Conservation (phyloP, 352 stramenopile species). For the Pythium volutum region DNA sequence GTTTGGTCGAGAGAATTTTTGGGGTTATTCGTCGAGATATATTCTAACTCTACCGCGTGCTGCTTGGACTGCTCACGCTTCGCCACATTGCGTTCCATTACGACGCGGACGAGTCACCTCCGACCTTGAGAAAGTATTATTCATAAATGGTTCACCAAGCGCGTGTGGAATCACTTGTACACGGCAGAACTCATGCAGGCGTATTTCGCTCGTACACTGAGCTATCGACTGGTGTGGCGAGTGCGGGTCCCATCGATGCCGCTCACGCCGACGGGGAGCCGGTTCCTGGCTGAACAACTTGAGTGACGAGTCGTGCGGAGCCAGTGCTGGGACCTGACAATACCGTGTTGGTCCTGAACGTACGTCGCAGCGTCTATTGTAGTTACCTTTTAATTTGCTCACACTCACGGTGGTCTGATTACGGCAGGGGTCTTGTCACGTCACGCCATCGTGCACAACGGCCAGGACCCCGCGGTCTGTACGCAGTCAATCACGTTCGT, state of each 20-base stretch:
- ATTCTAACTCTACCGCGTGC: too few species aligned
- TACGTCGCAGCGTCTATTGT: too few species aligned
- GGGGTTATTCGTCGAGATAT: too few species aligned
- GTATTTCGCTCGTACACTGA: conserved; percentile 10
- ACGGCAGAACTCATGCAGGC: background rate
- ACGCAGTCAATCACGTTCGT: conserved; percentile 8
- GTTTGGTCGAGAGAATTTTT: background rate
- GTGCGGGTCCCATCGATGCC: background rate
- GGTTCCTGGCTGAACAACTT: background rate
- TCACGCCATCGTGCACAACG: background rate
- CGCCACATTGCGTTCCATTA: conserved; percentile 7
- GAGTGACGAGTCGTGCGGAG: conserved; percentile 5
- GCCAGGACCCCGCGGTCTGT: conserved; percentile 1
- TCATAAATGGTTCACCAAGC: conserved; percentile 3
- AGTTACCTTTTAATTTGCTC: too few species aligned
- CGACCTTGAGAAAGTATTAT: background rate
- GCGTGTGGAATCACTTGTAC: background rate
- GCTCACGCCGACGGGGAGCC: background rate
- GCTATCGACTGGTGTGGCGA: conserved; percentile 18
- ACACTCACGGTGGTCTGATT: too few species aligned
- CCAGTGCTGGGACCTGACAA: conserved; percentile 9
- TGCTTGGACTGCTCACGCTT: conserved; percentile 9
- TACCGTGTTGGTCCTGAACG: background rate
- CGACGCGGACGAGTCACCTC: background rate
- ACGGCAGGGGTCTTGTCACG: conserved; percentile 6